A percentile compares a stretch with the other conserved stretches of the same genome.
These are phyloP conservation scores for Claviceps capensis DNA, from an alignment of 2,329 filamentous ascomycete species.

Conservation along the genomic window DNA sequence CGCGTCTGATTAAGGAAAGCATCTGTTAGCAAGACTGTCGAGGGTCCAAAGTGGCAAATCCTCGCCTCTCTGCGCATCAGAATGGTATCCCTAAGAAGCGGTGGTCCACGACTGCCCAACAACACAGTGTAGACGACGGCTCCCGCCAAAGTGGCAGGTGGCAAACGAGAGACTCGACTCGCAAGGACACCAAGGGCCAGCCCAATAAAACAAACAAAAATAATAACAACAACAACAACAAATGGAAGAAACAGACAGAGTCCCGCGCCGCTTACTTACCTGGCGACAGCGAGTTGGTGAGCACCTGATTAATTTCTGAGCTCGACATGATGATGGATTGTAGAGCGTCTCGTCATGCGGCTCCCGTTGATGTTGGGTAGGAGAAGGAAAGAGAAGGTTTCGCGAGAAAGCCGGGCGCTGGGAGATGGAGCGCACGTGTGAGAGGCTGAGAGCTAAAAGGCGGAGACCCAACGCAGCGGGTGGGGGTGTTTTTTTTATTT, in stretches of 20 bases:
- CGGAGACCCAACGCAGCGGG: slow-evolving; percentile 6
- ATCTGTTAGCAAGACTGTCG: slow-evolving; percentile 2
- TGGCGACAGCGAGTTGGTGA: slow-evolving; percentile 89
- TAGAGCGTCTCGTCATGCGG: slow-evolving; percentile 24
- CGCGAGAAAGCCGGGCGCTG: slow-evolving; percentile 3
- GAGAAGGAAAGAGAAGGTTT: slow-evolving; percentile 1
- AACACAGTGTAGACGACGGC: not conserved
- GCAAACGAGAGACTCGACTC: not conserved
- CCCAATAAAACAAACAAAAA: not conserved
- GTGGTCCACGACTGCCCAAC: no score
- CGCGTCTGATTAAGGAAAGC: slow-evolving; percentile 57
- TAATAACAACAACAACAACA: not conserved
- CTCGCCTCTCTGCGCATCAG: not conserved
- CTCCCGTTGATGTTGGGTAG: slow-evolving; percentile 12
- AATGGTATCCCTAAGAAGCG: not conserved
- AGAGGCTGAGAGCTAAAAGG: slow-evolving; percentile 3
- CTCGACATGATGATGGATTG: slow-evolving; percentile 44
- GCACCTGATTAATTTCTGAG: slow-evolving; percentile 95
- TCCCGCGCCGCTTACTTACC: slow-evolving; percentile 43
- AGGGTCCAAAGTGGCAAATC: not conserved
- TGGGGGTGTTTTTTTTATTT: slow-evolving; percentile 6
- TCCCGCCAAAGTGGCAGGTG: not conserved
- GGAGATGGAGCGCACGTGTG: slow-evolving; percentile 5
- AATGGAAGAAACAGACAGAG: not conserved
- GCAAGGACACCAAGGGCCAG: not conserved